Conservation (phyloP, 2,329 filamentous ascomycete genomes). For the Samsoniella hepiali region DNA sequence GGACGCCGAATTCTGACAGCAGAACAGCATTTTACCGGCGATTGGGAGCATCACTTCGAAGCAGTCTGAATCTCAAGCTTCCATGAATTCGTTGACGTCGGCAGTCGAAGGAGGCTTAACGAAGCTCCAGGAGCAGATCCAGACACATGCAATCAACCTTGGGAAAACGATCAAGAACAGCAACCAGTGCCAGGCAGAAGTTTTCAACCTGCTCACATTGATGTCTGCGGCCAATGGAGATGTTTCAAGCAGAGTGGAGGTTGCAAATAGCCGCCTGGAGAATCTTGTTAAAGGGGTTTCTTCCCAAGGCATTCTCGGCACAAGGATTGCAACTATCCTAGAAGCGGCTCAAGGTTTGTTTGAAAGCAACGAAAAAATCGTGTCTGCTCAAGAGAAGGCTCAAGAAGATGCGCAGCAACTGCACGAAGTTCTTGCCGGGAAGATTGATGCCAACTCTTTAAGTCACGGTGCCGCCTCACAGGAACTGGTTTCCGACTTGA, state of each 20-base stretch:
- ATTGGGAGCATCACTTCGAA: slow-evolving; percentile 2
- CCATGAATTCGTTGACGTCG: background rate
- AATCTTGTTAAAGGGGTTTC: background rate
- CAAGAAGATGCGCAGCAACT: background rate
- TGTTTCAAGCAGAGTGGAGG: slow-evolving; percentile 4
- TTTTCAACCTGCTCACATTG: background rate
- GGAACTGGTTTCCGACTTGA: background rate
- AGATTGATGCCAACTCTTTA: background rate
- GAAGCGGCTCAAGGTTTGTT: background rate
- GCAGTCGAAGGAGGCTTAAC: background rate
- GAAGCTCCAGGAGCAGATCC: slow-evolving; percentile 7
- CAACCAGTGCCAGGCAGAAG: background rate
- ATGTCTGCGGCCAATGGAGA: slow-evolving; percentile 2
- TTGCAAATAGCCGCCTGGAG: slow-evolving; percentile 3
- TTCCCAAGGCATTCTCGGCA: background rate
- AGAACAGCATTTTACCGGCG: background rate
- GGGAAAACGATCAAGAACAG: background rate
- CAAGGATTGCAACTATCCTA: background rate
- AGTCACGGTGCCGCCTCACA: background rate
- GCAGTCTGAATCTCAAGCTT: background rate
- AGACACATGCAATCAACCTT: background rate
- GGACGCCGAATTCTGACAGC: background rate
- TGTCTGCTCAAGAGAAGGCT: background rate
- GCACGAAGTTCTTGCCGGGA: background rate
- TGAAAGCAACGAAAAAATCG: background rate